Evolutionary conservation across 495 filamentous ascomycete species (phyloP), one percentile per base, ranked within the genome.

Genomic region (Pyronema omphalodes): DNA sequence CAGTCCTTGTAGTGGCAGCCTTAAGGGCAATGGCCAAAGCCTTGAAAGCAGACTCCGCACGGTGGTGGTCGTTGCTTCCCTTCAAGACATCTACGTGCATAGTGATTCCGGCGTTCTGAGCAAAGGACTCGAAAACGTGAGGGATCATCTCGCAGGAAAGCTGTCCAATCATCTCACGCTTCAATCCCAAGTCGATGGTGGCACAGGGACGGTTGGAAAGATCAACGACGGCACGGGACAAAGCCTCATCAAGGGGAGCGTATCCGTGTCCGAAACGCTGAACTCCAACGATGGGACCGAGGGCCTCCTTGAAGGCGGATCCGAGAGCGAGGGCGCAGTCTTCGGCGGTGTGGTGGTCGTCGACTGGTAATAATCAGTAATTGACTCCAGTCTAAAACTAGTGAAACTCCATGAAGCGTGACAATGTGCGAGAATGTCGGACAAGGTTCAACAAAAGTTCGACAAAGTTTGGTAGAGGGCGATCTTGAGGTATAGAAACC

Each of bases 301-400:
- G 77, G 14, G 87, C 82, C 41, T 73, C 63, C 47, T 81, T 81
- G 71, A 96, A 93, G 35, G 88, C 88, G 51, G 71, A 70, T 40
- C 91, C 91, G 44, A 98, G 80, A 15, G 87, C 86, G 58, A 98
- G 79, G 73, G 86, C 91, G 51, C 83, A 83, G 71, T 98, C 91
- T 78, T 98, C 91, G 54, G 88, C 81, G 5, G 89, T 94, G 74
- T 98, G 91, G 72, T 98, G 91, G 74, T 96, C 91, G 71, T 98
- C 91, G 70, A 98, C 88, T 93, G 55, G 55, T 47, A 7, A 23
- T 12, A 3, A 18, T 47, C 18, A 47, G 44, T 29, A 29, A 29
- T 29, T 29, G 5, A 29, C 23, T 5, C 23, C 23, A 1, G 23
- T 2, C 23, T 29, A 29, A 29, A 29, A 29, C 1, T 29, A 2